Evolutionary conservation across 164 flowering plant species (phyloP).

Genomic region (Vitis labrusca): DNA sequence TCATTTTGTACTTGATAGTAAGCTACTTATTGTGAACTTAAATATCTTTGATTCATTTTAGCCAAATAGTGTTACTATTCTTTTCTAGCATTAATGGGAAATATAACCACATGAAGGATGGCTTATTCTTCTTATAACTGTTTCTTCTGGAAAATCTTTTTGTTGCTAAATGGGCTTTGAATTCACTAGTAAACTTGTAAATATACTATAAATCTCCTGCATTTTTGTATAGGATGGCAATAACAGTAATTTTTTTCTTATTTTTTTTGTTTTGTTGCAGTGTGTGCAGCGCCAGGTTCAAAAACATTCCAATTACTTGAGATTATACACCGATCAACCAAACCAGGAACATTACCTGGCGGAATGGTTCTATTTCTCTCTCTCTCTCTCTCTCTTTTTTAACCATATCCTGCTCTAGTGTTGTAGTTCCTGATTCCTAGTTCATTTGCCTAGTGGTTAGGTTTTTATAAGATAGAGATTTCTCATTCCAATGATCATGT

Average conservation of each 20-base stretch:
- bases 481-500: neutral
- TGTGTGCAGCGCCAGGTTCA: conserved; percentile 99
- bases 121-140: neutral
- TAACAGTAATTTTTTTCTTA: neutral
- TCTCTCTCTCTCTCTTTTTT: neutral
- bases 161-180: neutral
- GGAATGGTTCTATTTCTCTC: conserved; percentile 67
- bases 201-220: neutral
- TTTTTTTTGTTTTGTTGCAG: conserved; percentile 45
- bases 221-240: neutral
- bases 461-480: neutral
- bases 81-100: neutral
- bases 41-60: neutral
- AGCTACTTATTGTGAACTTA: conserved; percentile 30
- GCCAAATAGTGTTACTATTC: neutral
- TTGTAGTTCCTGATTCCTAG: neutral
- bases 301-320: conserved; percentile 97
- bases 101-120: neutral
- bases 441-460: neutral
- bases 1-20: conserved; percentile 92
- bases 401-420: neutral
- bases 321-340: conserved; percentile 70
- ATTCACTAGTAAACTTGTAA: neutral
- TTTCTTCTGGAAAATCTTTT: neutral
- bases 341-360: conserved; percentile 66